These are phyloP conservation scores for Colletotrichum navitas DNA, from an alignment of 2,329 filamentous ascomycete genomes.

Conservation along the genomic window DNA sequence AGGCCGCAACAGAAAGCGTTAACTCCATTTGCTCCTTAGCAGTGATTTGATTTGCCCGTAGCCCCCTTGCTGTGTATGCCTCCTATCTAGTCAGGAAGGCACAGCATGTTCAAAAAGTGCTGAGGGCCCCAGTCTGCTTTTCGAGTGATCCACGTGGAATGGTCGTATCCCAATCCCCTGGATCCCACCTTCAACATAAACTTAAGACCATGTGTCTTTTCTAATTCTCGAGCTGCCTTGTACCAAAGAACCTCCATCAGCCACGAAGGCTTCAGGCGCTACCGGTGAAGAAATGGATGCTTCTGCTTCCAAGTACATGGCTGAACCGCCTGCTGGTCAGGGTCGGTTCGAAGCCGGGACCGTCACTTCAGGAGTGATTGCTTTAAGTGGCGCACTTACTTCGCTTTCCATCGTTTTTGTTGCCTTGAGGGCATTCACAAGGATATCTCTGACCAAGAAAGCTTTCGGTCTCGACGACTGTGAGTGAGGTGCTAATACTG, in stretches of 20 bases:
- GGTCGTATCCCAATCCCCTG: neutral
- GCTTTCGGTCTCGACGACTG: slow-evolving; percentile 31
- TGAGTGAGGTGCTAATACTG: neutral
- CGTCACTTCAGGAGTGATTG: slow-evolving; percentile 14
- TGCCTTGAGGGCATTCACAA: slow-evolving; percentile 18
- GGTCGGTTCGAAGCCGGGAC: slow-evolving; percentile 31
- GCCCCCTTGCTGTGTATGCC: neutral
- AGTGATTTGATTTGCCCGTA: neutral
- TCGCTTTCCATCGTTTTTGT: slow-evolving; percentile 31
- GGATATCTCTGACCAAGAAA: slow-evolving; percentile 24
- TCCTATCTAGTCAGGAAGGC: neutral
- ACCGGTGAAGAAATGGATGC: slow-evolving; percentile 21
- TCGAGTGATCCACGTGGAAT: neutral
- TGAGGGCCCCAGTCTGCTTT: neutral
- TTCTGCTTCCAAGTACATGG: slow-evolving; percentile 30
- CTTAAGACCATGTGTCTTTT: neutral
- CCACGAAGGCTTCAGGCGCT: neutral
- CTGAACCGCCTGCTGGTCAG: slow-evolving; percentile 24
- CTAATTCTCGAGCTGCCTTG: neutral
- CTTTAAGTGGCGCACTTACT: slow-evolving; percentile 13
- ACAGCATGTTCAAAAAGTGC: slow-evolving; percentile 5
- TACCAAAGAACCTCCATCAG: neutral
- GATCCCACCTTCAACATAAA: neutral
- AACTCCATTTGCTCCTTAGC: neutral
- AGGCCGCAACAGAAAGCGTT: neutral